phyloP scores from a whole-genome alignment of 306 rosid genomes.

The Vigna nakashimae region DNA sequence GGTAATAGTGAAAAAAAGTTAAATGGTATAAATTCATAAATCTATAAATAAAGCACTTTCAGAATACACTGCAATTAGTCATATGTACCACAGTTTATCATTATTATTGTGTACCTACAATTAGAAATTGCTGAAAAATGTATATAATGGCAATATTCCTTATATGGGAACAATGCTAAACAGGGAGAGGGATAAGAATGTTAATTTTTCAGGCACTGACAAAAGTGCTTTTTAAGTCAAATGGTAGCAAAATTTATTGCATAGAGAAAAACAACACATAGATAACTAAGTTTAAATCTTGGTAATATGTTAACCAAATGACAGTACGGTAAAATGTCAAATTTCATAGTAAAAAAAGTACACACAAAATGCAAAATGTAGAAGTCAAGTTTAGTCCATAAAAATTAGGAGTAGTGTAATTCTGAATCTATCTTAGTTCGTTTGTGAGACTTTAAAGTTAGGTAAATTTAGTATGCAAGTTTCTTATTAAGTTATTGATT shows the following conservation, averaged over 20 bases:
- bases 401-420: background rate
- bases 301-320: background rate
- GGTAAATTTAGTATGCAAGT: background rate
- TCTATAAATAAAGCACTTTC: background rate
- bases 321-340: background rate
- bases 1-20: too few relatives aligned
- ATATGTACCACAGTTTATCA: background rate
- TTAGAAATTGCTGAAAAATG: background rate
- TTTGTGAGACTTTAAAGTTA: background rate
- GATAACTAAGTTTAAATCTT: background rate
- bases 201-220: background rate
- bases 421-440: background rate
- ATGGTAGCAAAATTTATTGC: background rate
- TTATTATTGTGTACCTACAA: background rate
- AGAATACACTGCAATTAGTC: background rate
- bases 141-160: too few relatives aligned
- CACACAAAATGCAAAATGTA: background rate
- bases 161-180: background rate
- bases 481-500: background rate
- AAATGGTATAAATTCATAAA: background rate
- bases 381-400: background rate
- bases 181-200: background rate
- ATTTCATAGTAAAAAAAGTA: background rate
- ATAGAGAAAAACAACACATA: background rate
- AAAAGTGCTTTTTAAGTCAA: background rate